phyloP scores from a whole-genome alignment of 371 early-diverging fungal genomes.

The Mortierella sp. region DNA sequence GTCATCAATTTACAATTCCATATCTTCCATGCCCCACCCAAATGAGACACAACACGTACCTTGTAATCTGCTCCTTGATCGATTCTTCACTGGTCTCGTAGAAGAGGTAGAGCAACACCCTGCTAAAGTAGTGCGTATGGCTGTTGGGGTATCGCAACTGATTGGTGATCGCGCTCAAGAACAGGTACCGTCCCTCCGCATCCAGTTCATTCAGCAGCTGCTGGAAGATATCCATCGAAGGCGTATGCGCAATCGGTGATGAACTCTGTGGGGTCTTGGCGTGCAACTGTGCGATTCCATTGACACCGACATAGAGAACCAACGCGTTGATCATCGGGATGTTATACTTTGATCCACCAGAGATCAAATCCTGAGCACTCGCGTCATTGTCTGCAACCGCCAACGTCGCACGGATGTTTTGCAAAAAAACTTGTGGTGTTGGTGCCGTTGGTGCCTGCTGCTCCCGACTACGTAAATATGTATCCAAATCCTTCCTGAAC shows the following conservation, averaged over 20 bases:
- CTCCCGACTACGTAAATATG: slow-evolving; percentile 70
- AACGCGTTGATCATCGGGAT: slow-evolving; percentile 86
- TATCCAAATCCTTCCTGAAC: slow-evolving; percentile 81
- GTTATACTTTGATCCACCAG: slow-evolving; percentile 73
- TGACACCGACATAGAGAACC: slow-evolving; percentile 91
- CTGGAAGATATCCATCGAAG: slow-evolving; percentile 88
- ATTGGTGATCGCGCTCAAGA: slow-evolving; percentile 94
- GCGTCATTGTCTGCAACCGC: slow-evolving; percentile 52
- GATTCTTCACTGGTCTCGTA: slow-evolving; percentile 83
- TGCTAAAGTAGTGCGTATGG: slow-evolving; percentile 95
- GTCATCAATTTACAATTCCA: no score
- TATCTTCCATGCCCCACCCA: no score
- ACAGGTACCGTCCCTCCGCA: slow-evolving; percentile 89
- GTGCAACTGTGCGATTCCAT: slow-evolving; percentile 76
- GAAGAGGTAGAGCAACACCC: slow-evolving; percentile 87
- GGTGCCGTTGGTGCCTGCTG: slow-evolving; percentile 58
- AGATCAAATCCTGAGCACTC: slow-evolving; percentile 38
- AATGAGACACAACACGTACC: slow-evolving; percentile 24
- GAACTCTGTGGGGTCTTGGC: slow-evolving; percentile 22
- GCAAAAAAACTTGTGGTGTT: no score
- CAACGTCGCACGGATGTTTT: slow-evolving; percentile 65
- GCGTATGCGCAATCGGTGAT: slow-evolving; percentile 74
- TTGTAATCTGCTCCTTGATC: slow-evolving; percentile 94
- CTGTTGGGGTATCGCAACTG: slow-evolving; percentile 97
- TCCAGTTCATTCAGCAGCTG: slow-evolving; percentile 82